Evolutionary conservation across 495 filamentous ascomycete species (phyloP), one percentile per base, ranked within the genome.

Genomic region (Xylaria curta): DNA sequence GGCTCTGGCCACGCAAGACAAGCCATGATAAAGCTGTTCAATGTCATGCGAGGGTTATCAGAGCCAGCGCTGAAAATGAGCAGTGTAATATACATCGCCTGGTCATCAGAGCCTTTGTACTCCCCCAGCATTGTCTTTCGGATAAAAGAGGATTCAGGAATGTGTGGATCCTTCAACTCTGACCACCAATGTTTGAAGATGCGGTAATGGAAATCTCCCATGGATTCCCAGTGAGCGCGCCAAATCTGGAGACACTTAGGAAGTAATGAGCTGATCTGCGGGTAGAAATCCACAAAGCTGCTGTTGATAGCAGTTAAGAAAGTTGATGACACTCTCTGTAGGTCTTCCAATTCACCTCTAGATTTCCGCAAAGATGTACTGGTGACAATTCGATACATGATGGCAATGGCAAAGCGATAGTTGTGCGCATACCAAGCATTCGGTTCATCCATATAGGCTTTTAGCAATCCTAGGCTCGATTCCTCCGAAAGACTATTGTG

Each of bases 41-140:
- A 66, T 4, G 77, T 73, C 73, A 79, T 77, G 9, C 82, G 77
- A 3, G 83, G 82, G 19, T 79, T 87, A 69, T 87, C 86, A 46
- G 76, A 79, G 0, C 86, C 85, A 3, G 85, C 85, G 68, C 77
- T 81, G 13, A 87, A 73, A 8, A 86, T 63, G 28, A 75, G 73
- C 69, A 80, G 78, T 1, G 73, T 68, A 12, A 85, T 74, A 65
- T 84, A 86, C 83, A 86, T 85, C n/a, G 78, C 78, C 64, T 85
- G 80, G 24, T 82, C 78, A 12, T 84, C 81, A 40, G 77, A 67
- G 4, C 82, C 82, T 1, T 73, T 74, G 71, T 78, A 84, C 68
- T 79, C 81, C 21, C 81, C 70, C 13, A 83, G 53, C n/a, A 85
- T 75, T 3, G 78, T 74, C 68, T 86, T 81, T 8, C 73, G 73